phyloP scores from a whole-genome alignment of 164 flowering plant species.

The Malania oleifera region DNA sequence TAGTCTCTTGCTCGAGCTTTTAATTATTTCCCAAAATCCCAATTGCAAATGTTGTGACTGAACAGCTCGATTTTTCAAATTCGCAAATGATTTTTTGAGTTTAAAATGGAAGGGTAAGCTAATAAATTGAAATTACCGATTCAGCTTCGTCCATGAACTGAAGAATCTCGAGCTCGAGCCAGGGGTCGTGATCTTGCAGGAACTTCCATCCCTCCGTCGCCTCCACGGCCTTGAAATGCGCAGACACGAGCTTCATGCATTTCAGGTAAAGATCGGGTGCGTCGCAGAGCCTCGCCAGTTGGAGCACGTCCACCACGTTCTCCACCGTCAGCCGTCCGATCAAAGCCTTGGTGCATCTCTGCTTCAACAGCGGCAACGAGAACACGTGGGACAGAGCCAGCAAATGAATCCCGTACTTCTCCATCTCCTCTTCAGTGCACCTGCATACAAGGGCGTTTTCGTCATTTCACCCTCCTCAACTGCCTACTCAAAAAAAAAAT shows the following conservation, averaged over 20 bases:
- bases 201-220: slow-evolving; percentile 86
- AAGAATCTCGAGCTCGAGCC: slow-evolving; percentile 78
- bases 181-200: slow-evolving; percentile 69
- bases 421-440: slow-evolving; percentile 65
- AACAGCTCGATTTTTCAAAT: too few relatives aligned
- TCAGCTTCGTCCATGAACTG: slow-evolving; percentile 81
- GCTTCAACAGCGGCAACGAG: slow-evolving; percentile 63
- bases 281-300: slow-evolving; percentile 75
- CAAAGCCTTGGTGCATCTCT: slow-evolving; percentile 49
- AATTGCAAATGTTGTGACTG: too few relatives aligned
- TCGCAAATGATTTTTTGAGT: too few relatives aligned
- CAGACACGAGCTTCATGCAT: slow-evolving; percentile 62
- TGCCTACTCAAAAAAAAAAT: too few relatives aligned
- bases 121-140: slow-evolving; percentile 53
- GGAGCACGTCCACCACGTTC: slow-evolving; percentile 79
- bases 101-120: background rate
- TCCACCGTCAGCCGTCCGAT: slow-evolving; percentile 44
- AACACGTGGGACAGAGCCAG: slow-evolving; percentile 80
- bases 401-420: slow-evolving; percentile 70
- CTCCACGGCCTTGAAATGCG: slow-evolving; percentile 59
- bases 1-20: too few relatives aligned
- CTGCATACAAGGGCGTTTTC: slow-evolving; percentile 26
- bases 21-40: too few relatives aligned
- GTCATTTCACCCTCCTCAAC: slow-evolving; percentile 4
- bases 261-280: slow-evolving; percentile 75